A percentile compares a stretch with the other conserved stretches of the same genome.
phyloP scores from a whole-genome alignment of 1,284 basidiomycete genomes.

The Megacollybia platyphylla region DNA sequence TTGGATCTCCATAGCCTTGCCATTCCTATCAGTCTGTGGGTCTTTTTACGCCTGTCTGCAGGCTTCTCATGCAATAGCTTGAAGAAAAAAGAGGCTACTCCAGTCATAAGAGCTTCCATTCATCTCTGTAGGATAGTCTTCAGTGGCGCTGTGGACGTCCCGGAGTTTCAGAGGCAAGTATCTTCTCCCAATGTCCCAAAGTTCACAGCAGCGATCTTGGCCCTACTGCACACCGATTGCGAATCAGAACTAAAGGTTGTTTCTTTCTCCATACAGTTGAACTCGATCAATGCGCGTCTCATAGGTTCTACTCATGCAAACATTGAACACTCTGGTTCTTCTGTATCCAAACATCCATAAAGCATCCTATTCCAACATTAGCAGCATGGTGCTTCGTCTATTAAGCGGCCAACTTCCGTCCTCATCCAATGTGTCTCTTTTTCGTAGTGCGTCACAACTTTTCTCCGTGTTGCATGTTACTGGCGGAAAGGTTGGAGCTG shows the following conservation, averaged over 20 bases:
- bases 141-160: slow-evolving; percentile 36
- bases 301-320: slow-evolving; percentile 39
- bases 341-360: slow-evolving; percentile 56
- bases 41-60: slow-evolving; percentile 12
- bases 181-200: slow-evolving; percentile 60
- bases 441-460: slow-evolving; percentile 38
- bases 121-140: slow-evolving; percentile 51
- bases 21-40: slow-evolving; percentile 52
- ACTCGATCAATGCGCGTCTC: slow-evolving; percentile 2
- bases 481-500: slow-evolving; percentile 68
- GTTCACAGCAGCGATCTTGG: slow-evolving; percentile 44
- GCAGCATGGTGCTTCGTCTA: slow-evolving; percentile 35
- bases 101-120: slow-evolving; percentile 45
- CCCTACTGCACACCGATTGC: slow-evolving; percentile 34
- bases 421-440: slow-evolving; percentile 23
- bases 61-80: slow-evolving; percentile 9
- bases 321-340: slow-evolving; percentile 42
- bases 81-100: slow-evolving; percentile 58
- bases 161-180: slow-evolving; percentile 70
- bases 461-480: slow-evolving; percentile 52
- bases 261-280: neutral
- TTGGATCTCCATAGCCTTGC: slow-evolving; percentile 54
- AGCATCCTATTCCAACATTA: slow-evolving; percentile 34
- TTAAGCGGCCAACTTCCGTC: slow-evolving; percentile 40
- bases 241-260: slow-evolving; percentile 42